Evolutionary conservation across 179 eudicot species (phyloP).

Genomic region (Amaranthus tricolor): DNA sequence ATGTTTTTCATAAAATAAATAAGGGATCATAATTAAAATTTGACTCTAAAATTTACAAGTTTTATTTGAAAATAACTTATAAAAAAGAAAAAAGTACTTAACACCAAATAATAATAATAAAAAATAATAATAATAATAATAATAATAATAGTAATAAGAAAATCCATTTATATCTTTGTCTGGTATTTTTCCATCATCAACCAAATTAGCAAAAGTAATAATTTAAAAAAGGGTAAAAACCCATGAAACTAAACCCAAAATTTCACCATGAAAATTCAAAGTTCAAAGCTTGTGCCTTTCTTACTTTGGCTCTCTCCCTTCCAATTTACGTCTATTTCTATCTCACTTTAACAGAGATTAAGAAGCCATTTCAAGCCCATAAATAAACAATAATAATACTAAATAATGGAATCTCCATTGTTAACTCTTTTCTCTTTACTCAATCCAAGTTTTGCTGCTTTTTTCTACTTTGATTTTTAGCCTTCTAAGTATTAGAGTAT

Average conservation of each 20-base stretch:
- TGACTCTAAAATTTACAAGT: too few relatives aligned
- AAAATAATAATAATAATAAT: too few relatives aligned
- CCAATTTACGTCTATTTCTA: slow-evolving; percentile 18
- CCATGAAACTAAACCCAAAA: not conserved
- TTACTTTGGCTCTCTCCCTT: slow-evolving; percentile 16
- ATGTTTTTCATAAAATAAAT: too few relatives aligned
- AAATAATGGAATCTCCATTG: slow-evolving; percentile 3
- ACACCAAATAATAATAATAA: too few relatives aligned
- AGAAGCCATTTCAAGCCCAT: slow-evolving; percentile 29
- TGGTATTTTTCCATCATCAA: not conserved
- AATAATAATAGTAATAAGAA: too few relatives aligned
- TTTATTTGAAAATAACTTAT: too few relatives aligned
- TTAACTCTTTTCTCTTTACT: slow-evolving; percentile 5
- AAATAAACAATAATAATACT: slow-evolving; percentile 3
- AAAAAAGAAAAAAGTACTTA: too few relatives aligned
- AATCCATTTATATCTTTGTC: not conserved
- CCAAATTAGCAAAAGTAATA: not conserved
- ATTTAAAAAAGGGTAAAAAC: not conserved
- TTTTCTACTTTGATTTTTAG: not conserved
- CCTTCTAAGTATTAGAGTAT: not conserved
- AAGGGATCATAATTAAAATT: too few relatives aligned
- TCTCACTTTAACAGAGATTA: slow-evolving; percentile 37
- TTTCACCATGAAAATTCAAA: slow-evolving; percentile 15
- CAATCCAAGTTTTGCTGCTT: not conserved
- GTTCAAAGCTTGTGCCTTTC: slow-evolving; percentile 17